Base-by-base conservation (phyloP, 805 yeast species). In the Cyberlindnera bimundalis region DNA sequence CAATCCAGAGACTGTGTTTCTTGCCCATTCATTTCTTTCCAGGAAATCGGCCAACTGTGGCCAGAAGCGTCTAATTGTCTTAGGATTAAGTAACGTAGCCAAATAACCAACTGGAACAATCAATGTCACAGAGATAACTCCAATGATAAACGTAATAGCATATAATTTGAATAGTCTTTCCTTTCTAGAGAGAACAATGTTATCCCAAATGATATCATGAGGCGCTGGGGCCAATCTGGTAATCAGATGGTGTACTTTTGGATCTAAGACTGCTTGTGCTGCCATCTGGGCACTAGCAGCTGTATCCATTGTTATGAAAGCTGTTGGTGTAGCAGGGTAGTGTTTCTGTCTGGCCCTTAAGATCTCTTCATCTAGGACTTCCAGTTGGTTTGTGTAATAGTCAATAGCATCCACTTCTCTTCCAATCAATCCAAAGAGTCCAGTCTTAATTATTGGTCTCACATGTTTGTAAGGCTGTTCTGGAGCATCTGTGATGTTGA, bases 281-380 rank as follows among this genome's bases (percentile, higher is more conserved):
- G 93, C 82, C 86, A 89, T 83, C 60, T 91, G 99, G 2, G 98
- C 97, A 50, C 89, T 81, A 0, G 96, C 96, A 3, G 89, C 97
- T 1, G 93, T 76, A 49, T 86, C 91, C 96, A 91, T 85, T 0
- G 98, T 93, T 8, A 91, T 79, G 62, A 91, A 91, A 0, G 98
- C 97, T 1, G 91, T 83, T 21, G 95, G 88, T 0, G 95, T 86
- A 1, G 96, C 83, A 0, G 86, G 78, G 55, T 80, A 86, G 47
- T 83, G 84, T 37, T 80, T 71, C 23, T 65, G 67, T 39, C 96
- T 72, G 2, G 91, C 85, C 20, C 70, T 65, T 6, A 58, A 33
- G 35, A 91, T 89, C 51, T 81, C 82, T 38, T 71, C 76, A 54
- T 91, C 98, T 12, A 90, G 61, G 4, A 73, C 71, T 18, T 76